Evolutionary conservation across 192 early-diverging fungal genomes (phyloP), one percentile per base, ranked within the genome.

Genomic region (Backusella sp.): DNA sequence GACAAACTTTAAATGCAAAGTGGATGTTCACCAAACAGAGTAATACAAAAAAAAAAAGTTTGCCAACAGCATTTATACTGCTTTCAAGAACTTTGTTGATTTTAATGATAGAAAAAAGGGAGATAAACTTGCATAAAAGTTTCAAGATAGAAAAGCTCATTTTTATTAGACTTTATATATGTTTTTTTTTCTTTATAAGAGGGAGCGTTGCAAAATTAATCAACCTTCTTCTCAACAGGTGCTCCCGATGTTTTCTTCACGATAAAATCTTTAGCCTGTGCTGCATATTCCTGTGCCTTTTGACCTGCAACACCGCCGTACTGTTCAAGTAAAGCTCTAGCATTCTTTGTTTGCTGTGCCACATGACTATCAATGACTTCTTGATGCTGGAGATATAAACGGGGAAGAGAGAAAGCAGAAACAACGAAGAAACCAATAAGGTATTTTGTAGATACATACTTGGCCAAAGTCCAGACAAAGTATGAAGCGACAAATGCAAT

Each of bases 301-400:
- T 74, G n/a, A 59, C 59, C 67, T 14, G 76, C 80, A n/a, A 81
- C 69, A 14, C 70, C 73, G 37, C 80, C 76, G 52, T 81, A 81
- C 56, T 81, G 67, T 12, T 56, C 56, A 35, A 73, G 73, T 26
- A 81, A 42, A 34, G 56, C 34, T 30, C 46, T 62, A 36, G 80
- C 80, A 6, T 72, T 28, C 42, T 81, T 67, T 49, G 76, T 70
- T 19, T 77, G 70, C 6, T 71, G 67, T 2, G 76, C 69, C 11
- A 77, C 68, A 35, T 81, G 80, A 30, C 26, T 21, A 76, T 81
- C 80, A 32, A 81, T 52, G 0, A 77, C 26, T 12, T 77, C 75
- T 21, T 81, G 72, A 62, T 81, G 65, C 26, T 81, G 80, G 28
- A 81, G 73, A 32, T 81, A 81, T 34, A 81, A 46, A n/a, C 76